Percentiles rank a stretch among this genome's conserved stretches.
These are phyloP conservation scores for Aspergillus sclerotioniger DNA, from an alignment of 495 filamentous ascomycete species.

Conservation along the genomic window DNA sequence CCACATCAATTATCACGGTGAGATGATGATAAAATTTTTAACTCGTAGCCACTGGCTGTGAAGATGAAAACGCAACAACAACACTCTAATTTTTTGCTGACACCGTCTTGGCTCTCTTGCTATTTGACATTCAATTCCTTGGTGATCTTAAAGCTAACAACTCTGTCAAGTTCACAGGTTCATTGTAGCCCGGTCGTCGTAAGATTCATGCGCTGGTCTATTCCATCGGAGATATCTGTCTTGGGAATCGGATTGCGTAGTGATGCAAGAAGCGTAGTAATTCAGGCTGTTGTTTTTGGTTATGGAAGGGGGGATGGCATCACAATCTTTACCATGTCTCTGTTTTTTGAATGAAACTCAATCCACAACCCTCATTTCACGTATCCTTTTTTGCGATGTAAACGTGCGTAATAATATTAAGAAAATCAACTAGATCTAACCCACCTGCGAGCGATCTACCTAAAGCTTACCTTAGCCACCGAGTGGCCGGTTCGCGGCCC, in stretches of 20 bases:
- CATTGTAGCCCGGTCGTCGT: neutral
- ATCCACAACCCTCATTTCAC: no score
- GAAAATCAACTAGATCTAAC: no score
- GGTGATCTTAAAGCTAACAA: constrained; percentile 11
- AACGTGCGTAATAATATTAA: no score
- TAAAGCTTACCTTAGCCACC: neutral
- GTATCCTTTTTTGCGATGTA: no score
- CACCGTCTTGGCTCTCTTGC: constrained; percentile 25
- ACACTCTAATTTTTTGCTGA: constrained; percentile 67
- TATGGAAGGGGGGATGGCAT: neutral
- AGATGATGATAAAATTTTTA: constrained; percentile 59
- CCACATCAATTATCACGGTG: constrained; percentile 25
- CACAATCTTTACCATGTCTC: neutral
- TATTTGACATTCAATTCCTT: constrained; percentile 3
- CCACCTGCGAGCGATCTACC: no score
- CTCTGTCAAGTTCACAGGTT: constrained; percentile 1
- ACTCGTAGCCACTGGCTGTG: constrained; percentile 51
- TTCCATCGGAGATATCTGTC: neutral
- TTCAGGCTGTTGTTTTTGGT: neutral
- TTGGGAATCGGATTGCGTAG: neutral
- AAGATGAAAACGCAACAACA: constrained; percentile 57
- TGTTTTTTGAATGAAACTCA: no score
- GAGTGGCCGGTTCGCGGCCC: constrained; percentile 15
- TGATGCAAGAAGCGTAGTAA: neutral
- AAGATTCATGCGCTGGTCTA: neutral